Evolutionary conservation across 371 early-diverging fungal species (phyloP).

Genomic region (Actinomortierella wolfii): DNA sequence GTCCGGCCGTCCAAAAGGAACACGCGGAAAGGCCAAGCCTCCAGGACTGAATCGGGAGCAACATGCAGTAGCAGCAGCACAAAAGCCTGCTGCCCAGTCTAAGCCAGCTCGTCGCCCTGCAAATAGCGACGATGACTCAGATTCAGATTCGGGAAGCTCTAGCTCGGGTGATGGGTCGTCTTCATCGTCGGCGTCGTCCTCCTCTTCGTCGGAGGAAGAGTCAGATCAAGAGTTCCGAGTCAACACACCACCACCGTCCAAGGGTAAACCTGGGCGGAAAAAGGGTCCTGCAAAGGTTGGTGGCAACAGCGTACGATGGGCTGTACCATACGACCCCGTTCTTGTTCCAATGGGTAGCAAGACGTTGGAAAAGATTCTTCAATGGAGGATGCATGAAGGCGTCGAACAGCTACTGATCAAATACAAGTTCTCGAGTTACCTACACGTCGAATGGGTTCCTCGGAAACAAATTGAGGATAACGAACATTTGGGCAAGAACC

Average conservation of each 20-base stretch:
- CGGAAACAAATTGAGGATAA: slow-evolving; percentile 62
- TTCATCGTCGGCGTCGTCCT: slow-evolving; percentile 28
- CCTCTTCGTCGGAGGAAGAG: slow-evolving; percentile 13
- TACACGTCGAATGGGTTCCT: slow-evolving; percentile 87
- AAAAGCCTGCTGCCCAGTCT: slow-evolving; percentile 15
- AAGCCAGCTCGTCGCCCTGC: slow-evolving; percentile 7
- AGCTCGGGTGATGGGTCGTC: slow-evolving; percentile 31
- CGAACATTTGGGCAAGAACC: slow-evolving; percentile 75
- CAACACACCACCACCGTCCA: slow-evolving; percentile 35
- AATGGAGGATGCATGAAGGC: slow-evolving; percentile 56
- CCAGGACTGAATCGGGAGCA: slow-evolving; percentile 3
- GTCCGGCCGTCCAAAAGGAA: slow-evolving; percentile 2
- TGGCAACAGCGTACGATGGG: slow-evolving; percentile 35
- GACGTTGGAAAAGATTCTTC: slow-evolving; percentile 70
- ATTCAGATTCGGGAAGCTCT: slow-evolving; percentile 31
- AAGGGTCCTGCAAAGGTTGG: slow-evolving; percentile 30
- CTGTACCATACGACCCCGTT: slow-evolving; percentile 65
- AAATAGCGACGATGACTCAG: slow-evolving; percentile 16
- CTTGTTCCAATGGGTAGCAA: slow-evolving; percentile 76
- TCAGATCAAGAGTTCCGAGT: slow-evolving; percentile 40
- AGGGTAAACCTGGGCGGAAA: slow-evolving; percentile 27
- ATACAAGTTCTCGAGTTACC: slow-evolving; percentile 77
- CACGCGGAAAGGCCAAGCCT: slow-evolving; percentile 8
- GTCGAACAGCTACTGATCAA: slow-evolving; percentile 64
- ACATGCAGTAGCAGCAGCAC: slow-evolving; percentile 2